Base-by-base conservation (phyloP, 176 grass and related monocot species). In the Oryza australiensis region DNA sequence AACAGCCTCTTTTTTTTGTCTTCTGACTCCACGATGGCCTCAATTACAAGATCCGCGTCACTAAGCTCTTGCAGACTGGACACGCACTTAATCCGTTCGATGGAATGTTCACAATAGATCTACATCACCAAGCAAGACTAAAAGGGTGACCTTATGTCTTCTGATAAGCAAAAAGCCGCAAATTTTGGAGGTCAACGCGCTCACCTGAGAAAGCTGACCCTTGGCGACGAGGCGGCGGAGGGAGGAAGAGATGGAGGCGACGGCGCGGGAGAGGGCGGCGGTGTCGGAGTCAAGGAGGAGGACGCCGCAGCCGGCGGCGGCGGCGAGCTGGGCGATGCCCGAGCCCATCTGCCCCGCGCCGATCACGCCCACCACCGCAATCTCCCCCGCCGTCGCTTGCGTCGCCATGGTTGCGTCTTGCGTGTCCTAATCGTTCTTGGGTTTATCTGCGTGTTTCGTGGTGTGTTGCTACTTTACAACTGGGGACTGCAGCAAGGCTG, bases 331-430 rank as follows among this genome's bases (percentile, higher is more conserved):
- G 73, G 90, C 90, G 66, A 95, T 95, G 28, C 95, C 95, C 55
- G 95, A 93, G 33, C 95, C 95, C 95, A 98, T 98, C 90, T 98
- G 95, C 0, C 95, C 95, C 78, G 81, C 88, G 26, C 95, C 95
- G 32, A 98, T 80, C 72, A 94, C 92, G 5, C 81, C 95, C 41
- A 94, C 86, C 78, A 66, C 85, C 41, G 73, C 48, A 24, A 91
- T 89, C 30, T 40, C 65, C 18, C 41, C 70, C 69, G 73, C 80
- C 86, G 57, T 41, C 26, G 37, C 68, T 24, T 63, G 30, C 27
- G 73, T 74, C 45, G 77, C 77, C 90, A 91, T 94, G 76, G 60
- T 49, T 70, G 15, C 35, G 35, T 37, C n/a, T n/a, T n/a, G n/a
- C n/a, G 3, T 70, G 5, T 27, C 13, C 33, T 7, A 66, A 34